Percentiles rank a stretch among this genome's conserved stretches.
These are phyloP conservation scores for Myxozyma monticola DNA, from an alignment of 805 yeast species.

Conservation along the genomic window DNA sequence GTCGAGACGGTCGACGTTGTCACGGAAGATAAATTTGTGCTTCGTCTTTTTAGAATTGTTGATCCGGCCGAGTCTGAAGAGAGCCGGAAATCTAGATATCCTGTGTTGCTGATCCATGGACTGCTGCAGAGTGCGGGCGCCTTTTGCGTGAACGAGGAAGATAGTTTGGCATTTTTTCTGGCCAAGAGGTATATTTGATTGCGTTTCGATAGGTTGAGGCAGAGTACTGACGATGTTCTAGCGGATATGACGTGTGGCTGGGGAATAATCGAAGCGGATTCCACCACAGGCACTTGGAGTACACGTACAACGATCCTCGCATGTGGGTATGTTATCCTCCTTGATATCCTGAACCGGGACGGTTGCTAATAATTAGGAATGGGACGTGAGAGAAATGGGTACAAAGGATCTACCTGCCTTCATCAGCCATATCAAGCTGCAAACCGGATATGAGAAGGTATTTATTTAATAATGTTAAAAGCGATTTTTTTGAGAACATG, in stretches of 20 bases:
- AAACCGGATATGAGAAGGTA: conserved; percentile 39
- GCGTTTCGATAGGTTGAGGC: background rate
- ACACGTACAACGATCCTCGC: conserved; percentile 45
- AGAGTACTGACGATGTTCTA: too few species aligned
- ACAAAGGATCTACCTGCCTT: conserved; percentile 73
- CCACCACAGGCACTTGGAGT: conserved; percentile 60
- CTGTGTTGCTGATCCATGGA: conserved; percentile 82
- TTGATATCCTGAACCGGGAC: too few species aligned
- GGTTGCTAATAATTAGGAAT: conserved; percentile 45
- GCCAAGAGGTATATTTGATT: conserved; percentile 37
- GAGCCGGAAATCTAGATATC: conserved; percentile 46
- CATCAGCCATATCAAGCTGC: conserved; percentile 56
- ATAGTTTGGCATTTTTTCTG: conserved; percentile 65
- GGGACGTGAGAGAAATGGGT: conserved; percentile 89
- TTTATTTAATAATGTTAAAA: background rate
- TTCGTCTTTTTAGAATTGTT: conserved; percentile 64
- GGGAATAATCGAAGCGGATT: conserved; percentile 92
- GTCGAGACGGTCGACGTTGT: conserved; percentile 59
- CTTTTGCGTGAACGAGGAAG: conserved; percentile 76
- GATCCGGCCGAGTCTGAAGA: conserved; percentile 46
- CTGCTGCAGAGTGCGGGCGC: conserved; percentile 85
- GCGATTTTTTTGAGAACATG: conserved; percentile 36
- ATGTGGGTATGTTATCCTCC: conserved; percentile 61
- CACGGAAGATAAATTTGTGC: conserved; percentile 77
- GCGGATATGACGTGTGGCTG: conserved; percentile 84